Evolutionary conservation across 306 rosid species (phyloP).

Genomic region (cucumber (Cucumis sativus)): Cucumber_9930_V3 NC_026659.2:31450001-31450500

Average conservation of each 20-base stretch:
- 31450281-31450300: conserved; percentile 67
- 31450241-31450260: conserved; percentile 91
- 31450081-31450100: not conserved
- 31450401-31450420: not conserved
- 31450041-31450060: not conserved
- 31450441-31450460: not conserved
- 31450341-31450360: not conserved
- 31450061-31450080: not conserved
- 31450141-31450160: not conserved
- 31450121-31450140: not conserved
- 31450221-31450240: conserved; percentile 68
- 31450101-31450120: not conserved
- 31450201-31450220: conserved; percentile 65
- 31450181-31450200: conserved; percentile 84
- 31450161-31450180: conserved; percentile 43
- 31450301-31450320: conserved; percentile 41
- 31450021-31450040: conserved; percentile 1
- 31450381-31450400: not conserved
- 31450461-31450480: not conserved
- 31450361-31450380: not conserved
- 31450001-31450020: not conserved
- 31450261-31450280: conserved; percentile 86
- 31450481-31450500: not conserved
- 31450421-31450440: not conserved
- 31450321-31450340: not conserved